Base-by-base conservation (phyloP, 345 rosid species). In the Toxicodendron radicans region DNA sequence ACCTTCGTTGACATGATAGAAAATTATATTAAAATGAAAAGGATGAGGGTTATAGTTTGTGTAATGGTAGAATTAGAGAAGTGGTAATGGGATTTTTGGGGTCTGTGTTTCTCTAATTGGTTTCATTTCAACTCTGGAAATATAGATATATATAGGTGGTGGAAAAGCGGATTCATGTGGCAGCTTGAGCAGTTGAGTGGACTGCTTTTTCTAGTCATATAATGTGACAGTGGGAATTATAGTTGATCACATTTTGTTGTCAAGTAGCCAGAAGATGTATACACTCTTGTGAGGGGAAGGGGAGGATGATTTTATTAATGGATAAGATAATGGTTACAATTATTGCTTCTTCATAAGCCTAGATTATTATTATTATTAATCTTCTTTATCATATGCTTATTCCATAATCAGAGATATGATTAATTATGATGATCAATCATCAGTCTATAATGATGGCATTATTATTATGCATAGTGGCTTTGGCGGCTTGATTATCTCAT, bases 1-100 rank as follows among this genome's bases (percentile, higher is more conserved):
- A 82, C 30, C 76, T 68, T 85, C 38, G 66, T 38, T 24, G 85
- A 77, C 89, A 83, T 85, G 46, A 13, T 41, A 18, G 17, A 5
- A 52, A 5, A 66, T 12, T 27, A 52, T 38, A 23, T 10, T 14
- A 59, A 51, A 51, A 14, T 16, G 6, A 51, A 51, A 51, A 51
- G 4, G 54, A 51, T 49, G 16, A 49, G 14, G 41, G 5, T 2
- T 35, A 35, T 35, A 35, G 41, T 35, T 35, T 35, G 41, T 35
- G 41, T 35, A 35, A 38, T 38, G 43, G 43, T 38, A 38, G 43
- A 51, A 51, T 49, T 21, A 10, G 0, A n/a, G 7, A 2, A 27
- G 3, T 20, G 2, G 35, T 5, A 62, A 52, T 18, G 30, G 14
- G 51, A 58, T 41, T 49, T 70, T 46, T 58, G 41, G n/a, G 2